phyloP scores from a whole-genome alignment of 73 alveolate species.

The Paramecium primaurelia region DNA sequence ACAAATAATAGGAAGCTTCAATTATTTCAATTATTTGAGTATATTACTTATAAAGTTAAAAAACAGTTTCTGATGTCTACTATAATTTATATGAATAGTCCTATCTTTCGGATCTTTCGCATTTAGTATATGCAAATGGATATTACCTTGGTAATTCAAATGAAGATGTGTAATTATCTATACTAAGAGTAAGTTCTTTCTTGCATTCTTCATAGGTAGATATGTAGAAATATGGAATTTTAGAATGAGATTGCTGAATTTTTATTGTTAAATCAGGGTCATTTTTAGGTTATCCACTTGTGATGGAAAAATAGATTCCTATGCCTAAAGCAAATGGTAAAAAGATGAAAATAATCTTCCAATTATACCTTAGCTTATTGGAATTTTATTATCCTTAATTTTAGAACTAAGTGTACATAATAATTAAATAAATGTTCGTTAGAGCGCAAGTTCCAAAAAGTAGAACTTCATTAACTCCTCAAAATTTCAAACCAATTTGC shows the following conservation, averaged over 20 bases:
- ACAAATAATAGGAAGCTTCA: background rate
- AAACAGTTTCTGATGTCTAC: background rate
- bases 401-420: background rate
- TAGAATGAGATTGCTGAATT: background rate
- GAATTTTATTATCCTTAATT: background rate
- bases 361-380: background rate
- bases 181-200: background rate
- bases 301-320: background rate
- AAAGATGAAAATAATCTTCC: background rate
- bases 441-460: slow-evolving; percentile 29
- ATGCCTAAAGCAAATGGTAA: background rate
- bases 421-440: slow-evolving; percentile 18
- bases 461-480: slow-evolving; percentile 8
- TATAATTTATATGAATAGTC: background rate
- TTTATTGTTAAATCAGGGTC: background rate
- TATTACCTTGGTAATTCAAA: background rate
- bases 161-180: background rate
- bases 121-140: slow-evolving; percentile 33
- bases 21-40: background rate
- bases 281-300: background rate
- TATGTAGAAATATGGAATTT: background rate
- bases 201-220: background rate
- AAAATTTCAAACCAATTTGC: slow-evolving; percentile 8
- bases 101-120: background rate
- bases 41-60: background rate